Percentiles rank a stretch among this genome's conserved stretches.
Evolutionary conservation across 306 rosid species (phyloP).

Genomic region (Cyamopsis tetragonoloba): DNA sequence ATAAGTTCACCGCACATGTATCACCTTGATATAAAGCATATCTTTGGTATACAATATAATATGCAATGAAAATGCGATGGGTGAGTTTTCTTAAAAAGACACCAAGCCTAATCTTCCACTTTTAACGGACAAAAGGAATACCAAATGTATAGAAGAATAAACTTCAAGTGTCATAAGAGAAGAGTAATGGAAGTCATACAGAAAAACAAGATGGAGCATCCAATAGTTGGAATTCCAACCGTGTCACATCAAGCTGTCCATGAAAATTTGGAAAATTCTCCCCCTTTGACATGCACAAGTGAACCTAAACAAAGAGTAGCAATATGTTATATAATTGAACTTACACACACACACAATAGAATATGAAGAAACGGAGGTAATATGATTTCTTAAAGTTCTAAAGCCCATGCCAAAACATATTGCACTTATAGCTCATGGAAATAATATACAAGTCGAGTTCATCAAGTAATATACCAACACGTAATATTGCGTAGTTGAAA

Average conservation of each 20-base stretch:
- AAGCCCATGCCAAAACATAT: background rate
- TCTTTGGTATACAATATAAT: constrained; percentile 6
- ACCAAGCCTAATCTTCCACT: background rate
- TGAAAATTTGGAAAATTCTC: constrained; percentile 90
- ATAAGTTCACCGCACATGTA: background rate
- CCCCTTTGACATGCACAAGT: constrained; percentile 85
- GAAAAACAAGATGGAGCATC: constrained; percentile 88
- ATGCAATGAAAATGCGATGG: background rate
- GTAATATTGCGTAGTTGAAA: no score
- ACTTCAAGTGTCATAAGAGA: constrained; percentile 14
- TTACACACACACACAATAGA: no score
- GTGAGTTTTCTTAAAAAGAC: background rate
- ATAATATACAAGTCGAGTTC: background rate
- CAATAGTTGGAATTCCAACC: constrained; percentile 72
- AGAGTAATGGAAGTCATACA: constrained; percentile 45
- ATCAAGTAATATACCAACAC: background rate
- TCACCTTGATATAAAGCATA: background rate
- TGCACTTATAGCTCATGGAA: background rate
- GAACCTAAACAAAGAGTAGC: constrained; percentile 58
- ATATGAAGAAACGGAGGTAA: background rate
- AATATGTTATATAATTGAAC: background rate
- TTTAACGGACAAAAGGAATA: background rate
- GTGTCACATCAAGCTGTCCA: constrained; percentile 89
- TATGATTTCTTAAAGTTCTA: background rate
- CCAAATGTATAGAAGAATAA: constrained; percentile 19